phyloP scores from a whole-genome alignment of 2,329 filamentous ascomycete species.

The Exophiala sideris region DNA sequence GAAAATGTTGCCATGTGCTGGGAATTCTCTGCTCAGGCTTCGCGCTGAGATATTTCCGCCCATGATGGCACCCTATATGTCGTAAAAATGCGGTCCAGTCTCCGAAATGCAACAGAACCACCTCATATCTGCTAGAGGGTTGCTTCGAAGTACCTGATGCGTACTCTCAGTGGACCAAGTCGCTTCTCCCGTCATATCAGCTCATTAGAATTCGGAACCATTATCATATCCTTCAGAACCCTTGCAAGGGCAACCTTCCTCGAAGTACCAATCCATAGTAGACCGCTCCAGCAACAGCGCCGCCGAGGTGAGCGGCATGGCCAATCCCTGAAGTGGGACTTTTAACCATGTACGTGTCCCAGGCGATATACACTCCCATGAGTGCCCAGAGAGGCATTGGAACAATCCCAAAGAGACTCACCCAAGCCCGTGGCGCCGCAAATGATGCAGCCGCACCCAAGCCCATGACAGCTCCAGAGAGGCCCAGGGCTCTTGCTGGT shows the following conservation, averaged over 20 bases:
- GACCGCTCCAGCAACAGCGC: slow-evolving; percentile 5
- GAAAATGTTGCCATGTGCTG: no score
- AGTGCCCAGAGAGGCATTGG: slow-evolving; percentile 6
- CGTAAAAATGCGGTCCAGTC: no score
- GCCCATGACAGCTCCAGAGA: slow-evolving; percentile 15
- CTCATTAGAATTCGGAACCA: not conserved
- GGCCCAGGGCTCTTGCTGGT: slow-evolving; percentile 1
- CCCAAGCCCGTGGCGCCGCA: not conserved
- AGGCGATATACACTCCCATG: slow-evolving; percentile 4
- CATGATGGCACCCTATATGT: no score
- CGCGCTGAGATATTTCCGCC: no score
- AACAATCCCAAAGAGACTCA: not conserved
- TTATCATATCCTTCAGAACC: not conserved
- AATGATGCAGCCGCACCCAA: slow-evolving; percentile 7
- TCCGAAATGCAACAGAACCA: no score
- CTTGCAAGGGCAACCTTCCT: not conserved
- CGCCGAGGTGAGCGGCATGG: slow-evolving; percentile 15
- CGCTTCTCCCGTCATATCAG: no score
- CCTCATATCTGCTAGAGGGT: no score
- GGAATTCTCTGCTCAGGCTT: no score
- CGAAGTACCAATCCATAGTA: slow-evolving; percentile 8
- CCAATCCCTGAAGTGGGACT: slow-evolving; percentile 5
- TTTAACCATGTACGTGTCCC: slow-evolving; percentile 9
- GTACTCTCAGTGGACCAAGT: no score
- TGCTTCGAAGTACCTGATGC: no score